These are phyloP conservation scores for Exophiala alcalophila DNA, from an alignment of 2,329 filamentous ascomycete species.

Conservation along the genomic window DNA sequence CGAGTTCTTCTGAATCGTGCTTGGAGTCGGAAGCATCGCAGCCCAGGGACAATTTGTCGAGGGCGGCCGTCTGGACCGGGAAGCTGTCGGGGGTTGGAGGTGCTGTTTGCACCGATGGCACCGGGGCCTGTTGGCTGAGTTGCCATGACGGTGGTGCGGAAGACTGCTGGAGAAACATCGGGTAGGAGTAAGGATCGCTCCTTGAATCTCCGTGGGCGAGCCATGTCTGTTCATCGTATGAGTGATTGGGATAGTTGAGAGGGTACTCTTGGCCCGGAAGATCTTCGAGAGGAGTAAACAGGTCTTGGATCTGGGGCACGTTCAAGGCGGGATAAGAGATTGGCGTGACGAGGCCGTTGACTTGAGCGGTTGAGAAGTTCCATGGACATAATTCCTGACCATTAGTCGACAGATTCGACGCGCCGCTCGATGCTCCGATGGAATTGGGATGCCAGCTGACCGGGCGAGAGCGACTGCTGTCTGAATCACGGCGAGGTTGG, in stretches of 20 bases:
- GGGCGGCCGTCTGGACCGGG: conserved; percentile 21
- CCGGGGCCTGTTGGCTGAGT: conserved; percentile 5
- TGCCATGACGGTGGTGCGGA: conserved; percentile 11
- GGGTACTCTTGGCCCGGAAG: conserved; percentile 12
- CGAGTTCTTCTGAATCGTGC: conserved; percentile 25
- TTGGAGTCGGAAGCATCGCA: conserved; percentile 4
- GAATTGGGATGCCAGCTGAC: conserved; percentile 30
- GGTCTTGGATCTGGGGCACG: conserved; percentile 29
- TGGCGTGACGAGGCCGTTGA: conserved; percentile 30
- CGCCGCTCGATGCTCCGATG: conserved; percentile 11
- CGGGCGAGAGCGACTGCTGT: conserved; percentile 19
- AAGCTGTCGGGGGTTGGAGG: conserved; percentile 28
- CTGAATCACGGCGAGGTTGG: conserved; percentile 14
- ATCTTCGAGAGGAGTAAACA: conserved; percentile 27
- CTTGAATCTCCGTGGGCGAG: conserved; percentile 8
- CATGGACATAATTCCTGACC: conserved; percentile 8
- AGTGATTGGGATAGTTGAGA: conserved; percentile 5
- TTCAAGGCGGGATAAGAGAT: conserved; percentile 23
- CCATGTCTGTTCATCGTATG: conserved; percentile 15
- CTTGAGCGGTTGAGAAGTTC: conserved; percentile 24
- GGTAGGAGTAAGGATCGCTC: conserved; percentile 1
- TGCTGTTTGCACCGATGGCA: conserved; percentile 22
- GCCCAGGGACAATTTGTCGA: conserved; percentile 13
- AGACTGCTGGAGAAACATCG: not conserved
- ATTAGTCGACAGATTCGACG: conserved; percentile 6